phyloP scores from a whole-genome alignment of 495 filamentous ascomycete genomes.

The Daldinia decipiens region DNA sequence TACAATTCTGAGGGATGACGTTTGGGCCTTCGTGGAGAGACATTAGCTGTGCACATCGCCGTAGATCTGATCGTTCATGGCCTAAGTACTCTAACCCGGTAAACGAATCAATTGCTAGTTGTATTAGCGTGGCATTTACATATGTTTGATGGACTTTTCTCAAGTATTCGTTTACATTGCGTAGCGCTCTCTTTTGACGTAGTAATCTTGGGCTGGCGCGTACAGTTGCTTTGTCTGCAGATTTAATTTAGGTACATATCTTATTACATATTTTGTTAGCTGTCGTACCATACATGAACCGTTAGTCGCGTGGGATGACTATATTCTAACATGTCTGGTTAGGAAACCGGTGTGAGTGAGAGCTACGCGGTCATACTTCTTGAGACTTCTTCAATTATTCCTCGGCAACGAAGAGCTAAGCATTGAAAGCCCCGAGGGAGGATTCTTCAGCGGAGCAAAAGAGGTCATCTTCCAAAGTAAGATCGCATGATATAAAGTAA shows the following conservation, averaged over 20 bases:
- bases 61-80: slow-evolving; percentile 18
- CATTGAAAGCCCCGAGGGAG: not conserved
- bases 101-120: not conserved
- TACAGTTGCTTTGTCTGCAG: not conserved
- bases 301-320: not conserved
- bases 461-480: not conserved
- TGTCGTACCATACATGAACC: not conserved
- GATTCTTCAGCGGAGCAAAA: slow-evolving; percentile 19
- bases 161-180: not conserved
- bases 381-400: not conserved
- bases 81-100: not conserved
- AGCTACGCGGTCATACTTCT: not conserved
- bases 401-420: not conserved
- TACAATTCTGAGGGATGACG: slow-evolving; percentile 9
- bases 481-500: slow-evolving; percentile 6
- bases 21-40: slow-evolving; percentile 13
- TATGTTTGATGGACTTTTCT: no score
- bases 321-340: not conserved
- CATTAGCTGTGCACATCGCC: slow-evolving; percentile 12
- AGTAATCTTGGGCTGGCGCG: not conserved
- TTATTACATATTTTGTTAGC: not conserved
- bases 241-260: no score
- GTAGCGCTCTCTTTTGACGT: not conserved
- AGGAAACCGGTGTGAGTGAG: not conserved
- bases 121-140: no score